A percentile compares a stretch with the other conserved stretches of the same genome.
Conservation (phyloP, 2,329 filamentous ascomycete species). For the Stagonosporopsis chrysanthemi region DNA sequence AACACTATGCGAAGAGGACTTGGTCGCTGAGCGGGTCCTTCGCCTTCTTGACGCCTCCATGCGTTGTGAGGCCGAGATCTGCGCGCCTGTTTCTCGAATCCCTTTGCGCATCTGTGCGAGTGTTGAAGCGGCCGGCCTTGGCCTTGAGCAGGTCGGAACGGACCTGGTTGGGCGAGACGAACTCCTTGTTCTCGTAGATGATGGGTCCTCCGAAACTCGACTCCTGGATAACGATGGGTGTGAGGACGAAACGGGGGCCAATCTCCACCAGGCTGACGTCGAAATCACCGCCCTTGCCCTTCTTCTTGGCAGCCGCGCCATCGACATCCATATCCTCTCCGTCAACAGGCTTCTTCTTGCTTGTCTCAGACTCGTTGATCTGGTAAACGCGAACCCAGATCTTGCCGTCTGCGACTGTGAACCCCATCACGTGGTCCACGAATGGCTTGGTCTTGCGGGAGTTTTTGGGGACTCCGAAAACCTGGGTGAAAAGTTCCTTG, state of each 20-base stretch:
- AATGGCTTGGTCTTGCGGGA: constrained; percentile 94
- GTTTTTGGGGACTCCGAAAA: constrained; percentile 89
- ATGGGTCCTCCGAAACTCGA: constrained; percentile 94
- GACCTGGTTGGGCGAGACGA: constrained; percentile 94
- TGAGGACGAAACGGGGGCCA: constrained; percentile 89
- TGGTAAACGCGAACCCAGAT: constrained; percentile 97
- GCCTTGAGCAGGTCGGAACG: constrained; percentile 78
- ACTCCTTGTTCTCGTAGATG: constrained; percentile 98
- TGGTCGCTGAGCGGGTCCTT: constrained; percentile 77
- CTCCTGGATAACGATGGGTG: constrained; percentile 93
- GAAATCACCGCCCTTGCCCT: constrained; percentile 65
- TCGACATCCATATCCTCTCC: constrained; percentile 51
- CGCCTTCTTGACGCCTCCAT: constrained; percentile 68
- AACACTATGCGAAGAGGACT: constrained; percentile 73
- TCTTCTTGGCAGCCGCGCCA: constrained; percentile 46
- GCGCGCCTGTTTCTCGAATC: constrained; percentile 78
- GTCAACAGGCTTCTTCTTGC: constrained; percentile 52
- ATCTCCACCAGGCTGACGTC: constrained; percentile 90
- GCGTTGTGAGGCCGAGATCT: constrained; percentile 75
- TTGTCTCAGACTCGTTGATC: constrained; percentile 80
- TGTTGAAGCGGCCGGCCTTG: constrained; percentile 80
- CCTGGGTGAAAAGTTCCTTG: constrained; percentile 88
- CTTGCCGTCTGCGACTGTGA: constrained; percentile 89
- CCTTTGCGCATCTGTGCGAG: constrained; percentile 74
- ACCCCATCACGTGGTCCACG: constrained; percentile 91